Conservation (phyloP, 2,329 filamentous ascomycete genomes). For the Apiospora saccharicola region DNA sequence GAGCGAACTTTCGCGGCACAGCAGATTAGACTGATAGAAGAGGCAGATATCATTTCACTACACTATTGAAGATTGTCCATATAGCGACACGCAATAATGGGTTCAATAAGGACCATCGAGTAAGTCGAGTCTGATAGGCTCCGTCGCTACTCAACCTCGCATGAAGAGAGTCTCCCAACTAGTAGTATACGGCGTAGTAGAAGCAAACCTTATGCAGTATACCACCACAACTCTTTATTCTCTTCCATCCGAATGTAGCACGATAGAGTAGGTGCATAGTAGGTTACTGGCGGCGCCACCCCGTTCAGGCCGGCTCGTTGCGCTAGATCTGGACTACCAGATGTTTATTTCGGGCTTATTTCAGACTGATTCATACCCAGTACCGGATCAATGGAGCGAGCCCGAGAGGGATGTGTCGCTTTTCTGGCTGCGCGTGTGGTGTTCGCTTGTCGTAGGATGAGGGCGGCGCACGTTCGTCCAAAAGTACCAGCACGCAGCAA, state of each 20-base stretch:
- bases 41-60: neutral
- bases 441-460: neutral
- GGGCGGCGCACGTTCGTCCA: neutral
- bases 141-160: neutral
- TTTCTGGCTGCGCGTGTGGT: neutral
- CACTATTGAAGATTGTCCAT: neutral
- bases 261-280: neutral
- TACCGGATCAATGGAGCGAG: neutral
- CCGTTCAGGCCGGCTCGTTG: constrained; percentile 5
- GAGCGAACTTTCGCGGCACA: constrained; percentile 8
- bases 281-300: constrained; percentile 13
- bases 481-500: constrained; percentile 18
- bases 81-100: neutral
- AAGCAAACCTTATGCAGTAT: constrained; percentile 6
- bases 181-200: neutral
- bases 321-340: neutral
- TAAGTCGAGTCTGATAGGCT: neutral
- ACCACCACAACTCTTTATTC: neutral
- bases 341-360: neutral
- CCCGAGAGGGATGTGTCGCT: neutral
- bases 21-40: neutral
- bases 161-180: neutral
- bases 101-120: neutral
- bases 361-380: neutral
- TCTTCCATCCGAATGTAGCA: neutral